These are phyloP conservation scores for Ploettnerulaceae sp. DNA, from an alignment of 2,329 filamentous ascomycete genomes.

Conservation along the genomic window DNA sequence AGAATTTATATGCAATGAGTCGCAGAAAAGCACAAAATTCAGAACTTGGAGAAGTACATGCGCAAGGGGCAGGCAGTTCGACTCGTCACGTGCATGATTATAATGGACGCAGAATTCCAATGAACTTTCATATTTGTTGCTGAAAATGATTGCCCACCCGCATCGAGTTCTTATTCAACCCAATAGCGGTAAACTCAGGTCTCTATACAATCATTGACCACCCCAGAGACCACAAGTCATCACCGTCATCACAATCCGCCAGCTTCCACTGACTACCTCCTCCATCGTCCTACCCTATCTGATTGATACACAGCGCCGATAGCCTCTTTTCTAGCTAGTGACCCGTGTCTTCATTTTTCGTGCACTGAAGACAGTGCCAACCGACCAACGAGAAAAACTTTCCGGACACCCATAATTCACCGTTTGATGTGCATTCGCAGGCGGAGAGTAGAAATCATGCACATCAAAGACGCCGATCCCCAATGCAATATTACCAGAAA, in stretches of 20 bases:
- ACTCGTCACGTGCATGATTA: too few relatives aligned
- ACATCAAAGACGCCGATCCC: constrained; percentile 30
- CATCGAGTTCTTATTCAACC: constrained; percentile 7
- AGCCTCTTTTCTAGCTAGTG: constrained; percentile 10
- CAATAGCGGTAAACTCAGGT: constrained; percentile 16
- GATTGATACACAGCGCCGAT: constrained; percentile 27
- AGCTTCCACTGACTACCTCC: not conserved
- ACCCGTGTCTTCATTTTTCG: constrained; percentile 16
- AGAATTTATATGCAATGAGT: too few relatives aligned
- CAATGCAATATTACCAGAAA: constrained; percentile 34
- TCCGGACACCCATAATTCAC: constrained; percentile 13
- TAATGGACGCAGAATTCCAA: constrained; percentile 20
- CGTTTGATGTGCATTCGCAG: constrained; percentile 14
- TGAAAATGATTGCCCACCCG: constrained; percentile 25
- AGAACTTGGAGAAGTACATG: too few relatives aligned
- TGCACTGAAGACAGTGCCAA: constrained; percentile 19
- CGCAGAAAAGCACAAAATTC: too few relatives aligned
- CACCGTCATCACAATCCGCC: constrained; percentile 12
- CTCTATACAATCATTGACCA: constrained; percentile 26
- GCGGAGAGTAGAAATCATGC: constrained; percentile 29
- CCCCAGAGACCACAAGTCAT: constrained; percentile 21
- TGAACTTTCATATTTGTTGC: constrained; percentile 29
- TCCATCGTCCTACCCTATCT: constrained; percentile 11
- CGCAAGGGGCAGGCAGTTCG: too few relatives aligned
- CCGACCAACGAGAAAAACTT: constrained; percentile 3